phyloP scores from a whole-genome alignment of 2,329 filamentous ascomycete genomes.

The Diaporthe ampelina region DNA sequence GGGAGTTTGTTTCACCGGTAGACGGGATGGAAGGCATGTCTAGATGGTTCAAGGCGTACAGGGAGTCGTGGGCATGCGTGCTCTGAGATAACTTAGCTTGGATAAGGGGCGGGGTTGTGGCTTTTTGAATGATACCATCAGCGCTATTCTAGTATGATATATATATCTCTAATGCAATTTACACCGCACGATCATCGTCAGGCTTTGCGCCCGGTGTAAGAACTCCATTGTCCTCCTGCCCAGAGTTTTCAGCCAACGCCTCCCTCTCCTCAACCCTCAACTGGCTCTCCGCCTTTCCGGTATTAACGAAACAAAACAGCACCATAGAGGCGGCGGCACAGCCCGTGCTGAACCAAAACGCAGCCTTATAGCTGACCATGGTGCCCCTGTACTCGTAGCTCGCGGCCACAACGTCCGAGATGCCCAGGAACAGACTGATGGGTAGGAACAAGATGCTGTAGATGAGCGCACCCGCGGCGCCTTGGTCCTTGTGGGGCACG shows the following conservation, averaged over 20 bases:
- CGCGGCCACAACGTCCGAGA: conserved; percentile 73
- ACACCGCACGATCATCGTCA: neutral
- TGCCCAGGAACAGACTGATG: conserved; percentile 78
- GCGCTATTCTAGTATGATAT: neutral
- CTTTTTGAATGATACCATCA: conserved; percentile 31
- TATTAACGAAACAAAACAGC: conserved; percentile 69
- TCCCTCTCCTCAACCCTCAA: conserved; percentile 70
- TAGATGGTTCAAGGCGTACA: neutral
- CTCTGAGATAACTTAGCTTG: neutral
- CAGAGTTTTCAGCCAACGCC: conserved; percentile 46
- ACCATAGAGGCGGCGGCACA: conserved; percentile 64
- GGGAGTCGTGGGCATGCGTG: neutral
- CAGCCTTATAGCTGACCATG: conserved; percentile 71
- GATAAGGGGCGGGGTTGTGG: neutral
- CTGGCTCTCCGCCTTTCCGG: conserved; percentile 68
- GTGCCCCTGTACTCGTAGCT: conserved; percentile 53
- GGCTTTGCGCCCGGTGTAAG: neutral
- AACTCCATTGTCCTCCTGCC: conserved; percentile 53
- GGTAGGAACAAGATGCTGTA: conserved; percentile 80
- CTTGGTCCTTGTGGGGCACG: conserved; percentile 76
- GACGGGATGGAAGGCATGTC: neutral
- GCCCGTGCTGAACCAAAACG: conserved; percentile 76
- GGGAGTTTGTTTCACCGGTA: conserved; percentile 39
- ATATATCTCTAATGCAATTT: neutral
- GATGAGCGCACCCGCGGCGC: conserved; percentile 78